A percentile compares a stretch with the other conserved stretches of the same genome.
Evolutionary conservation across 2,329 filamentous ascomycete genomes (phyloP).

Genomic region (Cytospora piceae): DNA sequence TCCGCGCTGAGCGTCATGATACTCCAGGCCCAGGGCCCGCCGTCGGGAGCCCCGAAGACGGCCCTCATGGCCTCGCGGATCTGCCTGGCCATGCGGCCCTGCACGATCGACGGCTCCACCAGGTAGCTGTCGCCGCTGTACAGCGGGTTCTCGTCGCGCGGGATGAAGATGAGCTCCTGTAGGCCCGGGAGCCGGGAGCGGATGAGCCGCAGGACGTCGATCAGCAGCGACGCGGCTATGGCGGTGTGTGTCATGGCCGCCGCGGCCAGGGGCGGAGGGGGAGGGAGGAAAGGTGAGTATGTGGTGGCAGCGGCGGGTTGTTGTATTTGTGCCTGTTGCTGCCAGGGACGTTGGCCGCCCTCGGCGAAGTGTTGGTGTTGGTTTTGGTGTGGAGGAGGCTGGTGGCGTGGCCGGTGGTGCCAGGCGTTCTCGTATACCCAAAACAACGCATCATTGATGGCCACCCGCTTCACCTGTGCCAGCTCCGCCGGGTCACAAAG

Average conservation of each 20-base stretch:
- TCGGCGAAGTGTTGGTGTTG: conserved; percentile 4
- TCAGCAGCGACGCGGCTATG: conserved; percentile 45
- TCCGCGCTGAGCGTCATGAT: conserved; percentile 40
- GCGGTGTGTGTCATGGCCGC: conserved; percentile 33
- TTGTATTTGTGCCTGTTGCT: background rate
- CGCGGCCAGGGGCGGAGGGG: conserved; percentile 36
- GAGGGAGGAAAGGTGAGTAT: background rate
- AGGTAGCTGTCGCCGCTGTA: conserved; percentile 38
- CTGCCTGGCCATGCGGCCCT: conserved; percentile 43
- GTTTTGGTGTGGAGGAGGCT: conserved; percentile 6
- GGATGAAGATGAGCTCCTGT: conserved; percentile 50
- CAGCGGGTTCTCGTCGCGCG: conserved; percentile 43
- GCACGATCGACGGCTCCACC: conserved; percentile 38
- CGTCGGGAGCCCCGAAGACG: conserved; percentile 38
- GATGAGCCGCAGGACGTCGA: conserved; percentile 46
- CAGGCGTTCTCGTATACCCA: conserved; percentile 31
- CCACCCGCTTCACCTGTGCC: conserved; percentile 46
- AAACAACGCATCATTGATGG: conserved; percentile 51
- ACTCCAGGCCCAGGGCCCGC: conserved; percentile 40
- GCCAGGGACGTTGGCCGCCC: background rate
- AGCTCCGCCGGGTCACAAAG: conserved; percentile 48
- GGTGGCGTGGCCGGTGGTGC: conserved; percentile 6
- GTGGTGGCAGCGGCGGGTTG: background rate
- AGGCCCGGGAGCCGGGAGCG: conserved; percentile 45
- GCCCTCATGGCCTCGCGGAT: conserved; percentile 41